Conservation (phyloP, 768 basidiomycete genomes). For the Tephrocybe sp. region DNA sequence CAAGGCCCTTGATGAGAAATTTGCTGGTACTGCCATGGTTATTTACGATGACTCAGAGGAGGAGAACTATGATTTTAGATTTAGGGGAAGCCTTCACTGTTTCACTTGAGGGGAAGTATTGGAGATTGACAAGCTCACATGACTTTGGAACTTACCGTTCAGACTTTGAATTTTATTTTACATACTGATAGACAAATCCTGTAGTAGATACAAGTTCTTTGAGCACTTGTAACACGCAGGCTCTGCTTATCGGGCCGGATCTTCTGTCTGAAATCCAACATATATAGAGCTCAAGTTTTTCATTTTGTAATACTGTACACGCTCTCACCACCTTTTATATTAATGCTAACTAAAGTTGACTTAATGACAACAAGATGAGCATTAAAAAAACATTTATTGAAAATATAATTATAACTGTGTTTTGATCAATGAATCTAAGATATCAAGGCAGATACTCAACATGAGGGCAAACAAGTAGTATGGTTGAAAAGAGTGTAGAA, state of each 20-base stretch:
- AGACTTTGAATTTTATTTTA: background rate
- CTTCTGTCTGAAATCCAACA: background rate
- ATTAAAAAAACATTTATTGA: no score
- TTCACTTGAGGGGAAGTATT: background rate
- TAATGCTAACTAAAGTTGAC: no score
- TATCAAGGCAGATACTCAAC: no score
- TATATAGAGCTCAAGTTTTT: no score
- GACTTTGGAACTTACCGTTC: background rate
- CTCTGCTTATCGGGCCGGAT: background rate
- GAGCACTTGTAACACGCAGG: constrained; percentile 4
- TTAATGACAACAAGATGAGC: no score
- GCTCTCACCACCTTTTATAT: no score
- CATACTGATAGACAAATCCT: background rate
- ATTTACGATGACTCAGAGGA: background rate
- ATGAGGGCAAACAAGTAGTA: no score
- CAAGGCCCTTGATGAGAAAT: background rate
- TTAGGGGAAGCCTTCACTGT: background rate
- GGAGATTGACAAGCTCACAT: background rate
- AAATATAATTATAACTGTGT: no score
- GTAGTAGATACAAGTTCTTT: background rate
- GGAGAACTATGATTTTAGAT: background rate
- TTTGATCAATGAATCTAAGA: no score
- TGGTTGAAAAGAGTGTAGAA: no score
- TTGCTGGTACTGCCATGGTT: background rate
- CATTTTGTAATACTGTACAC: no score